Percentiles rank a stretch among this genome's conserved stretches.
These are phyloP conservation scores for Trichoderma gamsii DNA, from an alignment of 495 filamentous ascomycete genomes.

Conservation along the genomic window DNA sequence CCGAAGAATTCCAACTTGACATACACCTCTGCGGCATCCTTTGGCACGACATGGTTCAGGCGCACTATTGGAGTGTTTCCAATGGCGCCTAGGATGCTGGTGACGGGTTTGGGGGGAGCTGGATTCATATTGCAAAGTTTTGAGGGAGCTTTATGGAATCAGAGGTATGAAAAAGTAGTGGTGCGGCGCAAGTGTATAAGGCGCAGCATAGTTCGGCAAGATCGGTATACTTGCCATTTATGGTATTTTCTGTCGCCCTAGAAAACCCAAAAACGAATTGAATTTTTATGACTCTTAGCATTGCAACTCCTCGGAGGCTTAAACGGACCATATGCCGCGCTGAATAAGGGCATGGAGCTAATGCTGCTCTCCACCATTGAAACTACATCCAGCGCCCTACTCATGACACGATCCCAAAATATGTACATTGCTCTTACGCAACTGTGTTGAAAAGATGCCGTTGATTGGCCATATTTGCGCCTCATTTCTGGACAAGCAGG, in stretches of 20 bases:
- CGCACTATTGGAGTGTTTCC: slow-evolving; percentile 1
- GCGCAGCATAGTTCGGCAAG: not conserved
- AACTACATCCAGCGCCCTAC: not conserved
- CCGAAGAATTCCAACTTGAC: not conserved
- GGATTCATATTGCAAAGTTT: not conserved
- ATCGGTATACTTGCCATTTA: too few species aligned
- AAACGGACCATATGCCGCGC: not conserved
- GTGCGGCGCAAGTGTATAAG: not conserved
- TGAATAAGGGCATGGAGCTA: not conserved
- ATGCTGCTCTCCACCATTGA: not conserved
- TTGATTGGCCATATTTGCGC: too few species aligned
- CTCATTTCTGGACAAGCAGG: too few species aligned
- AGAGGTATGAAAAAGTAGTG: not conserved
- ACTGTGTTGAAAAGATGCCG: too few species aligned
- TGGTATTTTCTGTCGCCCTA: too few species aligned
- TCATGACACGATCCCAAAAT: not conserved
- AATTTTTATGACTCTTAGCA: not conserved
- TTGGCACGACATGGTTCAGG: not conserved
- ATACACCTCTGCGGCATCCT: not conserved
- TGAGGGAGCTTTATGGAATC: not conserved
- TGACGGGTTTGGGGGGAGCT: not conserved
- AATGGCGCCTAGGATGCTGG: not conserved
- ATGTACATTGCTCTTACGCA: too few species aligned
- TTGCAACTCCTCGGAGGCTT: not conserved
- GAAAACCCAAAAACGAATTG: too few species aligned